Evolutionary conservation across 2,329 filamentous ascomycete genomes (phyloP), one percentile per base, ranked within the genome.

Genomic region (Trichoderma sp.): DNA sequence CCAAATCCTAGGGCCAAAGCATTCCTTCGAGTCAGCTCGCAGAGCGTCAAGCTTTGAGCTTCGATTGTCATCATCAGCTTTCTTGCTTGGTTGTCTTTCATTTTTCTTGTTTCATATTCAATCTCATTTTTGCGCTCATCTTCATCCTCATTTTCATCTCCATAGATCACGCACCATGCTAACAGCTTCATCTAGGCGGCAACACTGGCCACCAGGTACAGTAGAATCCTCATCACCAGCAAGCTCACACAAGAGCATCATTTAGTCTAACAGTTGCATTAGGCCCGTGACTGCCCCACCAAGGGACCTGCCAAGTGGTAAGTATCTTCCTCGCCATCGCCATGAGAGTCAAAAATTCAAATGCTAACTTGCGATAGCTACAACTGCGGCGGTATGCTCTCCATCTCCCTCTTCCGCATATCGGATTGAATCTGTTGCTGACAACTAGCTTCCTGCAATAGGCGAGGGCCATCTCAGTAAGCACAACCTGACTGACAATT

Each of bases 221-320:
- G 77, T 76, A 73, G 70, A 37, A 68, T 68, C 13, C 18, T 34
- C 14, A n/a, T 34, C 39, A 16, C 21, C 13, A 16, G 14, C 16
- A 18, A 37, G 49, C 21, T 63, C 26, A 66, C 39, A 59, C n/a
- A 30, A 70, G 46, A 46, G 24, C 52, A 46, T 18, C 52, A 46
- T 14, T 37, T 34, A 39, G 26, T 46, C 68, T 32, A 68, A 54
- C 46, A 34, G n/a, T 46, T 39, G 7, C 39, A 34, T 7, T 74
- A 93, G 91, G 91, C 92, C 77, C 91, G 92, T 77, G 92, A 95
- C 78, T 96, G 92, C 87, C 92, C 92, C 77, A 93, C 89, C 86
- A 91, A 91, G 83, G 91, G 91, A 76, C 89, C 90, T 75, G 89
- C 91, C 76, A 94, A 93, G 82, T 94, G 91, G 91, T 94, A 84